A percentile compares a stretch with the other conserved stretches of the same genome.
Evolutionary conservation across 2,329 filamentous ascomycete species (phyloP).

Genomic region (Diplodia sapinea): DNA sequence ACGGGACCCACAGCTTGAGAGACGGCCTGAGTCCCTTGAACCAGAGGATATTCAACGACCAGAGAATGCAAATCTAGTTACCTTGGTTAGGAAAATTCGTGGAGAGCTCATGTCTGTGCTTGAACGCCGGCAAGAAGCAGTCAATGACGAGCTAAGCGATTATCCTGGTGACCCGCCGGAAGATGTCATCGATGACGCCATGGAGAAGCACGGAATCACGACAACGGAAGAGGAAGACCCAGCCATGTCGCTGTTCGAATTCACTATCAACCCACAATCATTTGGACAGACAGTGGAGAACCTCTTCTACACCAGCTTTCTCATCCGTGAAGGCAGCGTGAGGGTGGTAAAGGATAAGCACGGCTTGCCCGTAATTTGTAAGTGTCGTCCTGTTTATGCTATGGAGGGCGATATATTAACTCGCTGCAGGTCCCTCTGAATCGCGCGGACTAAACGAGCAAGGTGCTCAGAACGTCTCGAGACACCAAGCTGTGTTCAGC

Average conservation of each 20-base stretch:
- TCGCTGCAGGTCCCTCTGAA: conserved; percentile 48
- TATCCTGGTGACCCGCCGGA: conserved; percentile 40
- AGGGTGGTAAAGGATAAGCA: conserved; percentile 75
- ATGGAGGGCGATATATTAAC: conserved; percentile 14
- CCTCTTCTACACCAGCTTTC: conserved; percentile 92
- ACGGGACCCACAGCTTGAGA: conserved; percentile 21
- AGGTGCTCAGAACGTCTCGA: conserved; percentile 61
- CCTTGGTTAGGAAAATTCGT: conserved; percentile 77
- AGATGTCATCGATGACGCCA: conserved; percentile 56
- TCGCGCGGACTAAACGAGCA: conserved; percentile 59
- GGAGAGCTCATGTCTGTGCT: conserved; percentile 60
- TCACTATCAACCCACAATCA: conserved; percentile 85
- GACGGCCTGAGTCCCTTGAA: conserved; percentile 29
- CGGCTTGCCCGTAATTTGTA: conserved; percentile 79
- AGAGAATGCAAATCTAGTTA: conserved; percentile 80
- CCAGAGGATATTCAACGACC: conserved; percentile 78
- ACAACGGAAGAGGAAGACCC: conserved; percentile 62
- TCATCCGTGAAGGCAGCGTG: conserved; percentile 84
- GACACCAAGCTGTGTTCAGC: conserved; percentile 84
- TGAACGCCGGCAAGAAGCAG: conserved; percentile 46
- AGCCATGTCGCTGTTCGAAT: conserved; percentile 76
- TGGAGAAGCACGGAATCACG: conserved; percentile 70
- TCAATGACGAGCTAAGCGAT: conserved; percentile 52
- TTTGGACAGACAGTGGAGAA: conserved; percentile 98
- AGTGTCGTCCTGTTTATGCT: conserved; percentile 47